Base-by-base conservation (phyloP, 805 yeast genomes). In the Candida anglica region DNA sequence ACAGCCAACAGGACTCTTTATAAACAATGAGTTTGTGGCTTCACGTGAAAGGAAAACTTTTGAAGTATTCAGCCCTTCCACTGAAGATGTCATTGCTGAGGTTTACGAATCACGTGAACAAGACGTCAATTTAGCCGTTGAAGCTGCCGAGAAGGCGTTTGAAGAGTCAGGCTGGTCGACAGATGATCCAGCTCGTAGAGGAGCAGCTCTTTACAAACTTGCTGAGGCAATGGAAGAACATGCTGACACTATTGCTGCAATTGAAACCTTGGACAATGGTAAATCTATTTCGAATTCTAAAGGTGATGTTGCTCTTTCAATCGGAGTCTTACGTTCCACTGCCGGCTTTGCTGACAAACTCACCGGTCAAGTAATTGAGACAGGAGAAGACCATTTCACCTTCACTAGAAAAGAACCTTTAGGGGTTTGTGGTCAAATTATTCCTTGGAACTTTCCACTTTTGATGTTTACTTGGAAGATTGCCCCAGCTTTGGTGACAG, bases 401-500 rank as follows among this genome's bases (percentile, higher is more conserved):
- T 79, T 77, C 60, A 80, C 88, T 17, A 67, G 79, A 33, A 79
- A 79, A 43, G 84, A 81, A 50, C 73, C 73, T 18, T 56, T 43
- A 41, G 72, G 72, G 5, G 71, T 67, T 15, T 63, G 71, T 47
- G 73, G 67, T 11, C 72, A 66, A 43, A 67, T 67, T 40, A 60
- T 66, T 34, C 73, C 73, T 13, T 67, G 73, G 73, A 67, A 67
- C 49, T 67, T 63, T 47, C 73, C 73, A 10, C 46, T 67, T 41
- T 63, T 71, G 20, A 81, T 82, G 87, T 78, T 83, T 11, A 70
- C 84, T 16, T 84, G 93, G 93, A 83, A 84, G 57, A 66, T 84
- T 50, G 86, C 84, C 18, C 91, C 91, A 15, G 93, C 94, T 7
- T 61, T 84, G 43, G 87, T 89, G 27, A 80, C 86, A 34, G 93